phyloP scores from a whole-genome alignment of 1,284 basidiomycete genomes.

The Microbotryum saponariae region DNA sequence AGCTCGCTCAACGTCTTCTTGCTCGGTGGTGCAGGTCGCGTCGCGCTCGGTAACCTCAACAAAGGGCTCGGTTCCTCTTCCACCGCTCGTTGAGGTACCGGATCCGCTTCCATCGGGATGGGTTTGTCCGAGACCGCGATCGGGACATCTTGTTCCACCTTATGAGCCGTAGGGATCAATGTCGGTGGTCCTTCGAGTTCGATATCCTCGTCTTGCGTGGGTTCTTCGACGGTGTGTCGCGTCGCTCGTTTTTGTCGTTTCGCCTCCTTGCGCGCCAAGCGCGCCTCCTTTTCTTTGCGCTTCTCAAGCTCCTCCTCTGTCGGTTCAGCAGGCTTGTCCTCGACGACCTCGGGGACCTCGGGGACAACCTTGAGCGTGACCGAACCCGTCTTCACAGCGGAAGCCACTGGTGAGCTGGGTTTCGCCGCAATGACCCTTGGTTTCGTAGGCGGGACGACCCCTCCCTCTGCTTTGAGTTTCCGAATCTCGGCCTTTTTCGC shows the following conservation, averaged over 20 bases:
- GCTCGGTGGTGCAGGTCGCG: slow-evolving; percentile 61
- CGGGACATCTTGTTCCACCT: neutral
- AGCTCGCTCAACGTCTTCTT: slow-evolving; percentile 61
- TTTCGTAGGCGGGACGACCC: slow-evolving; percentile 8
- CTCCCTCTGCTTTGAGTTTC: slow-evolving; percentile 44
- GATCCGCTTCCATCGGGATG: neutral
- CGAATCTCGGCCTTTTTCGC: slow-evolving; percentile 35
- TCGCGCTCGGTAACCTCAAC: slow-evolving; percentile 58
- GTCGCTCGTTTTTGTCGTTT: slow-evolving; percentile 29
- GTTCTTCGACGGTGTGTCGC: neutral
- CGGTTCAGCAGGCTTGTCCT: slow-evolving; percentile 21
- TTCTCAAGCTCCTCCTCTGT: slow-evolving; percentile 28
- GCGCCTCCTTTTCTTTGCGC: slow-evolving; percentile 21
- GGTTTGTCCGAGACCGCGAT: slow-evolving; percentile 1
- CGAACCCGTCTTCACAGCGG: too few species aligned
- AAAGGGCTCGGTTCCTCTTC: slow-evolving; percentile 12
- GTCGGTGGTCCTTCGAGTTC: slow-evolving; percentile 3
- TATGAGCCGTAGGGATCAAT: slow-evolving; percentile 11
- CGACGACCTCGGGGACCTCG: slow-evolving; percentile 4
- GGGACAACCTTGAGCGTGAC: neutral
- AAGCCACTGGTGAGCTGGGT: neutral
- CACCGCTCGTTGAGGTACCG: neutral
- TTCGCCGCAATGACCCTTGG: slow-evolving; percentile 1
- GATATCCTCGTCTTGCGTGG: neutral
- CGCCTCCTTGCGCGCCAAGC: slow-evolving; percentile 9